Evolutionary conservation across 306 rosid genomes (phyloP).

Genomic region (Glycyrrhiza uralensis): DNA sequence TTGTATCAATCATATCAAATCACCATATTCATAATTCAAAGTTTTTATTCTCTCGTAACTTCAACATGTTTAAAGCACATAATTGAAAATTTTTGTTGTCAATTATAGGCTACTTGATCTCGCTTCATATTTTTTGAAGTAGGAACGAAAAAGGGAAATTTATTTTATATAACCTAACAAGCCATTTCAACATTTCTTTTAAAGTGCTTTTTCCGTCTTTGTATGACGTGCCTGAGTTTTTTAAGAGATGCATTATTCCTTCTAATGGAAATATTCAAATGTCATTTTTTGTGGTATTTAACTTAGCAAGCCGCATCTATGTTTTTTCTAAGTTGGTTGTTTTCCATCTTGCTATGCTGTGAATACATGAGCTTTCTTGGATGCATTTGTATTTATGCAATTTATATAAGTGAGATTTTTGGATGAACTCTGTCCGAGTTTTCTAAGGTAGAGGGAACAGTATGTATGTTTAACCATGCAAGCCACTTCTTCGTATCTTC

Average conservation of each 20-base stretch:
- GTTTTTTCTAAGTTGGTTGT: not conserved
- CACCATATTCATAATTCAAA: too few relatives aligned
- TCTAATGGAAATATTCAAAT: not conserved
- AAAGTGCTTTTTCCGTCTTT: not conserved
- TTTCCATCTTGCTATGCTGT: not conserved
- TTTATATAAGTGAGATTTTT: not conserved
- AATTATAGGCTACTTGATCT: conserved; percentile 1
- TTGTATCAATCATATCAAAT: too few relatives aligned
- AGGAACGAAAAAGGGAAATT: not conserved
- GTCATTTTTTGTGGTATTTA: not conserved
- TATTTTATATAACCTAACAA: not conserved
- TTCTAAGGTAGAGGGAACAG: not conserved
- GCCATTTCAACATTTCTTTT: not conserved
- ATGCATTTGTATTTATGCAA: not conserved
- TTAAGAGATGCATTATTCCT: not conserved
- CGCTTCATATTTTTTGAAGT: conserved; percentile 14
- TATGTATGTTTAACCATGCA: not conserved
- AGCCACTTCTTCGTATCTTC: not conserved
- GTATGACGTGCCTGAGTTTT: not conserved
- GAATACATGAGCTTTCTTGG: not conserved
- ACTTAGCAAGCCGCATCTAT: not conserved
- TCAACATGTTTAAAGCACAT: not conserved
- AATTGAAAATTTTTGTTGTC: not conserved
- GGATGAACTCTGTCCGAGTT: not conserved
- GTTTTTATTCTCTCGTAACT: too few relatives aligned